Evolutionary conservation across 805 yeast species (phyloP).

Genomic region (Pichia paraexigua): DNA sequence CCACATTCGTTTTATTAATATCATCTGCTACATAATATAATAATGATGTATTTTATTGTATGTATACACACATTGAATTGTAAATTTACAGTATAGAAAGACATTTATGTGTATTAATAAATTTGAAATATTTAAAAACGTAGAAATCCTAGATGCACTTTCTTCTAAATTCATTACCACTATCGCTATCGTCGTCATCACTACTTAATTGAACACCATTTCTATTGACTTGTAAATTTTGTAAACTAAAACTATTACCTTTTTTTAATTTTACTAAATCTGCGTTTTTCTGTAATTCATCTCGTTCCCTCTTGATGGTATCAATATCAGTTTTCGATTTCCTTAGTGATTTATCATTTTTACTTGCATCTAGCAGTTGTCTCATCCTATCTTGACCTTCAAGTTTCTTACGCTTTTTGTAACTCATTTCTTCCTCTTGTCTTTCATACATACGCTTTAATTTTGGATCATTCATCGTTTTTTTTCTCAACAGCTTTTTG

Average conservation of each 20-base stretch:
- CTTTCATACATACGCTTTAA: conserved; percentile 1
- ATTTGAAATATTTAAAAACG: too few species aligned
- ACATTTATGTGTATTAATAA: too few species aligned
- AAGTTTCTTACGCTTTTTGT: background rate
- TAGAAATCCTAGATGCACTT: background rate
- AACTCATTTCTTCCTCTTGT: background rate
- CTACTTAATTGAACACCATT: conserved; percentile 2
- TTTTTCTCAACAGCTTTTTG: conserved; percentile 32
- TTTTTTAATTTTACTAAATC: too few species aligned
- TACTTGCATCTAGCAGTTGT: background rate
- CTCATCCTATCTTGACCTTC: background rate
- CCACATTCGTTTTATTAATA: background rate
- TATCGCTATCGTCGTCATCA: conserved; percentile 3
- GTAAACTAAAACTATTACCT: background rate
- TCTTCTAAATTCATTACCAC: background rate
- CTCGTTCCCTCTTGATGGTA: background rate
- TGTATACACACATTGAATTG: background rate
- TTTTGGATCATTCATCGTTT: conserved; percentile 11
- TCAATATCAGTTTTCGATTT: background rate
- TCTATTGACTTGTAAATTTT: background rate
- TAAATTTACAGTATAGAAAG: background rate
- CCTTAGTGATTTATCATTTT: conserved; percentile 1
- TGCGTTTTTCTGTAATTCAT: background rate
- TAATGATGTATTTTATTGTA: background rate
- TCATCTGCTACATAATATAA: background rate